phyloP scores from a whole-genome alignment of 2,329 filamentous ascomycete species.

The Talaromyces islandicus region DNA sequence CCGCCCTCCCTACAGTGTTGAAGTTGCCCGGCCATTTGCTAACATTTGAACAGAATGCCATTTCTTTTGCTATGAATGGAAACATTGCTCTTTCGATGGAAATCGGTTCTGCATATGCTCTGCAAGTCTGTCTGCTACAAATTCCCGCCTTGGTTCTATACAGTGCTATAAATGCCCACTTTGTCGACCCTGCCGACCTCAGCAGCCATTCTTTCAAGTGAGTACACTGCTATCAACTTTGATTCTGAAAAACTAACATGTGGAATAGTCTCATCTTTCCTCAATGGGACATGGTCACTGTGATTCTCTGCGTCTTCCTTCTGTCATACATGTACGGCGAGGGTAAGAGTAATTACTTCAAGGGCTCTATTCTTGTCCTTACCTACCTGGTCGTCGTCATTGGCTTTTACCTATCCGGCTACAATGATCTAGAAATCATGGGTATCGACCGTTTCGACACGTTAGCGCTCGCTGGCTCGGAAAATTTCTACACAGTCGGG shows the following conservation, averaged over 20 bases:
- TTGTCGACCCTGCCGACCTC: constrained; percentile 50
- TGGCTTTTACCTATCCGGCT: constrained; percentile 82
- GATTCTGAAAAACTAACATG: constrained; percentile 4
- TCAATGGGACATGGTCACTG: constrained; percentile 98
- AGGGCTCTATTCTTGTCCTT: constrained; percentile 88
- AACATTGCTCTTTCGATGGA: constrained; percentile 99
- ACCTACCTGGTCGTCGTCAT: constrained; percentile 88
- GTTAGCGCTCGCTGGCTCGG: constrained; percentile 27
- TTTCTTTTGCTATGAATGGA: constrained; percentile 98
- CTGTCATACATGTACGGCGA: constrained; percentile 97
- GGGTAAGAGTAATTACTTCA: constrained; percentile 99
- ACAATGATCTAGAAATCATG: constrained; percentile 47
- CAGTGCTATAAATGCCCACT: constrained; percentile 65
- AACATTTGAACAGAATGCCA: constrained; percentile 66
- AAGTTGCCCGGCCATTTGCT: not conserved
- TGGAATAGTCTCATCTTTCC: constrained; percentile 73
- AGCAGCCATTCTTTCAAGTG: constrained; percentile 49
- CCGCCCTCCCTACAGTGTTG: constrained; percentile 25
- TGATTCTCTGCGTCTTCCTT: constrained; percentile 91
- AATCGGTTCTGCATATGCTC: constrained; percentile 92
- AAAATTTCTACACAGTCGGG: constrained; percentile 11
- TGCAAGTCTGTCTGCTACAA: constrained; percentile 92
- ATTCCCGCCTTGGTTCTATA: constrained; percentile 90
- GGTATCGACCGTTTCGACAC: constrained; percentile 44
- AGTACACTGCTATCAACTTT: constrained; percentile 14